Base-by-base conservation (phyloP, 495 filamentous ascomycete genomes). In the Aspergillus diversus region DNA sequence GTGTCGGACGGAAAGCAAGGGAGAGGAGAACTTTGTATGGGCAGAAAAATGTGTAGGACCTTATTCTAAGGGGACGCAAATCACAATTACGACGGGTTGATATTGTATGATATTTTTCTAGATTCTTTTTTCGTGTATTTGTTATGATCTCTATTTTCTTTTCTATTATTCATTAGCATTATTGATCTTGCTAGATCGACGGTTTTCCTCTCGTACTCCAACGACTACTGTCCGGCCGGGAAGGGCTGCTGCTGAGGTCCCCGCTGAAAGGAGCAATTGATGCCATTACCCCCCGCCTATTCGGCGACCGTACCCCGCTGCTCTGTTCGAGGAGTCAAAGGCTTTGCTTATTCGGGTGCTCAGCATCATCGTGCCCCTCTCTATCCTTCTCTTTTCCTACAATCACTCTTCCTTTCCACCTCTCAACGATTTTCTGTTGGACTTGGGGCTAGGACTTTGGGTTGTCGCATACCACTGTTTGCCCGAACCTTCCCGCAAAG, bases 231-330 rank as follows among this genome's bases (percentile, higher is more conserved):
- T 68, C 66, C 52, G 63, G 57, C 56, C 56, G 48, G 53, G 49
- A 58, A 61, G 64, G 61, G 61, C 61, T 63, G 57, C 55, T 61
- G 37, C 34, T 57, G 46, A 52, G 37, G 46, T 34, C 39, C 69
- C 71, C 66, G 39, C 39, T 4, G 68, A 71, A 71, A 65, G 66
- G 68, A 65, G 68, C 68, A 70, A 66, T 74, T 69, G 64, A 80
- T 76, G 72, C 70, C 68, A 60, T 65, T 69, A 59, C 66, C 73
- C 74, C 74, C 74, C 77, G 73, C 74, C 67, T 60, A 55, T 61
- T 63, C 61, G 61, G 61, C 65, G 55, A 57, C 66, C 59, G 59
- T 75, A 75, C 76, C 77, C 76, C 77, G 75, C 77, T 70, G 69
- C 53, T 61, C 60, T 63, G 67, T 49, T 48, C 61, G 54, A 27